Evolutionary conservation across 2,329 filamentous ascomycete genomes (phyloP).

Genomic region (Pestalotiopsis sp.): DNA sequence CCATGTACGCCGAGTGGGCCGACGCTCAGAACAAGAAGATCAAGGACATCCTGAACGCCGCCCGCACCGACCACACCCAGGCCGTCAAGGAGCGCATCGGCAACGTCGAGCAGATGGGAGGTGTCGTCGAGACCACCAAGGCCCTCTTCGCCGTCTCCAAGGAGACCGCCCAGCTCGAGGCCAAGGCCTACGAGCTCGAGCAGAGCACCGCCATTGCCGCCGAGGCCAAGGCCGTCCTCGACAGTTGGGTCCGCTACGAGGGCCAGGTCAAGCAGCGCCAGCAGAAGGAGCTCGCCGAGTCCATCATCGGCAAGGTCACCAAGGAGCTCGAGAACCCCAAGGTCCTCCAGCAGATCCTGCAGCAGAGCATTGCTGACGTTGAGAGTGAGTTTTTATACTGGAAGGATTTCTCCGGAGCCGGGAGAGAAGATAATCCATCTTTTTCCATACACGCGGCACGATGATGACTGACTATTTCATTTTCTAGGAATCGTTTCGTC

Average conservation of each 20-base stretch:
- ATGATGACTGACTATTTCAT: slow-evolving; percentile 34
- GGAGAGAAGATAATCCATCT: not conserved
- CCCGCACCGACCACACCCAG: slow-evolving; percentile 90
- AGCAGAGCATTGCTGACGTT: slow-evolving; percentile 94
- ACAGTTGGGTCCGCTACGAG: slow-evolving; percentile 99
- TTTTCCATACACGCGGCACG: not conserved
- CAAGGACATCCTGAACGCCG: slow-evolving; percentile 91
- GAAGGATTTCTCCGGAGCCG: not conserved
- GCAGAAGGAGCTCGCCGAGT: slow-evolving; percentile 92
- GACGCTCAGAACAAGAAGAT: slow-evolving; percentile 88
- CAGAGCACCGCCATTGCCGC: slow-evolving; percentile 89
- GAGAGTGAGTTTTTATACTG: slow-evolving; percentile 68
- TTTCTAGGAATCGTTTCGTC: slow-evolving; percentile 61
- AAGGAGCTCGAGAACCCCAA: slow-evolving; percentile 99
- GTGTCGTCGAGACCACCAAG: slow-evolving; percentile 97
- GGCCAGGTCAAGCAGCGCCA: slow-evolving; percentile 98
- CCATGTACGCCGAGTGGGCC: slow-evolving; percentile 91
- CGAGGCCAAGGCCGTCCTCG: slow-evolving; percentile 93
- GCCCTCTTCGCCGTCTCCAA: slow-evolving; percentile 96
- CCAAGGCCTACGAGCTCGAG: slow-evolving; percentile 95
- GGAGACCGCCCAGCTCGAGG: slow-evolving; percentile 97
- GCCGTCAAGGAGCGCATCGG: slow-evolving; percentile 94
- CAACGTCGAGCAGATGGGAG: slow-evolving; percentile 90
- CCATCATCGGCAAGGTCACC: slow-evolving; percentile 94
- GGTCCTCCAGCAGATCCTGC: slow-evolving; percentile 94